Conservation (phyloP, 2,329 filamentous ascomycete species). For the Stachybotrys elegans region DNA sequence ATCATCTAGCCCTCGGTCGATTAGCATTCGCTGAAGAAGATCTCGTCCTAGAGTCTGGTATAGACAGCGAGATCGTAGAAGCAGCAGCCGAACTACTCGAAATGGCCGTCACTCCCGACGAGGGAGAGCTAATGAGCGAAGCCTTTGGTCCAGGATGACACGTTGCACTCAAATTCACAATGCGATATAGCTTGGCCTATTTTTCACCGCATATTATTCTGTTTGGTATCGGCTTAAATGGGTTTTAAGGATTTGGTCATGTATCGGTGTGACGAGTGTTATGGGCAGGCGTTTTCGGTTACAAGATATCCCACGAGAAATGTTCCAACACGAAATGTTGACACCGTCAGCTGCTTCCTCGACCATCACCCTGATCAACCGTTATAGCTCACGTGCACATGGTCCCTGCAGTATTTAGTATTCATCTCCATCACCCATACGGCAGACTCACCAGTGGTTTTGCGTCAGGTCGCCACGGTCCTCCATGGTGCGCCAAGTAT, state of each 20-base stretch:
- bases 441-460: slow-evolving; percentile 39
- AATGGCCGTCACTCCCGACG: slow-evolving; percentile 72
- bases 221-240: too few relatives aligned
- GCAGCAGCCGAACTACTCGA: slow-evolving; percentile 80
- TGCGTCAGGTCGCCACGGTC: slow-evolving; percentile 33
- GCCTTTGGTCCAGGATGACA: slow-evolving; percentile 31
- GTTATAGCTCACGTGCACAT: slow-evolving; percentile 22
- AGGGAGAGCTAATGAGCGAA: slow-evolving; percentile 40
- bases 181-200: too few relatives aligned
- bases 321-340: too few relatives aligned
- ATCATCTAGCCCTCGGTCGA: slow-evolving; percentile 73
- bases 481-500: slow-evolving; percentile 36
- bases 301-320: too few relatives aligned
- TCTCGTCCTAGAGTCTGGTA: slow-evolving; percentile 67
- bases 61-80: slow-evolving; percentile 73
- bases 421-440: too few relatives aligned
- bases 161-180: background rate
- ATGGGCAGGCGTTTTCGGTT: too few relatives aligned
- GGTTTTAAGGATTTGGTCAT: too few relatives aligned
- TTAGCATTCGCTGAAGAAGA: slow-evolving; percentile 82
- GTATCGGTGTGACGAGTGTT: too few relatives aligned
- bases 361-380: too few relatives aligned
- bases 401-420: too few relatives aligned
- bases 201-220: too few relatives aligned
- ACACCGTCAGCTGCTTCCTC: too few relatives aligned